Conservation (phyloP, 208 protist species). For the Trypanosoma boissoni region DNA sequence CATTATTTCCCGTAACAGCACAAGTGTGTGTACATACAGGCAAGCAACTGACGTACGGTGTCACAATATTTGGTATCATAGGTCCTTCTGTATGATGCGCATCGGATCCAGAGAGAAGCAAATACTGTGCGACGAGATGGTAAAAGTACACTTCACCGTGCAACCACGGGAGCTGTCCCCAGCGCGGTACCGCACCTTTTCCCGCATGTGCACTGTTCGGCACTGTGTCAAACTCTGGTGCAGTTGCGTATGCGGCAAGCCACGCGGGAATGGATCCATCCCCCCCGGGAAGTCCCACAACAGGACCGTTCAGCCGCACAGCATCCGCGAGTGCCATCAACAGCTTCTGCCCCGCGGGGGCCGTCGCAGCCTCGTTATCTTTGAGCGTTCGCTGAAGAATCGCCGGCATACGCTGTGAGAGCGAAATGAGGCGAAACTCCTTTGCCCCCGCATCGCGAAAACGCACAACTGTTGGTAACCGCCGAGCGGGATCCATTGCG, state of each 20-base stretch:
- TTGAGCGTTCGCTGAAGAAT: constrained; percentile 52
- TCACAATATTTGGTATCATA: constrained; percentile 45
- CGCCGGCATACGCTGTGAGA: constrained; percentile 52
- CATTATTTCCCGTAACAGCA: not conserved
- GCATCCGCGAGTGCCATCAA: constrained; percentile 37
- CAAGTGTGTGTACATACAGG: constrained; percentile 11
- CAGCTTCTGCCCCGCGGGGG: constrained; percentile 19
- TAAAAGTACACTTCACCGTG: constrained; percentile 90
- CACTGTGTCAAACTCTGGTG: constrained; percentile 34
- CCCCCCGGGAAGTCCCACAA: constrained; percentile 58
- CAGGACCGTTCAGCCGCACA: constrained; percentile 36
- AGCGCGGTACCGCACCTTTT: constrained; percentile 41
- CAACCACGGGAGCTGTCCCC: constrained; percentile 88
- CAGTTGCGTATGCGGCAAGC: constrained; percentile 72
- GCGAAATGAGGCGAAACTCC: constrained; percentile 77
- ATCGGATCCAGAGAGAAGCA: constrained; percentile 43
- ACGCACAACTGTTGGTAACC: constrained; percentile 74
- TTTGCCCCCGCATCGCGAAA: constrained; percentile 54
- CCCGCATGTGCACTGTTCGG: constrained; percentile 3
- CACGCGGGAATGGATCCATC: constrained; percentile 55
- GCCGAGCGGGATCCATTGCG: constrained; percentile 32
- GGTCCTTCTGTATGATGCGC: not conserved
- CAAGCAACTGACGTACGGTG: constrained; percentile 41
- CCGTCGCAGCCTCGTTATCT: constrained; percentile 26
- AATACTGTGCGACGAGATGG: constrained; percentile 77